A percentile compares a stretch with the other conserved stretches of the same genome.
Evolutionary conservation across 345 rosid genomes (phyloP).

Genomic region (Laguncularia racemosa): DNA sequence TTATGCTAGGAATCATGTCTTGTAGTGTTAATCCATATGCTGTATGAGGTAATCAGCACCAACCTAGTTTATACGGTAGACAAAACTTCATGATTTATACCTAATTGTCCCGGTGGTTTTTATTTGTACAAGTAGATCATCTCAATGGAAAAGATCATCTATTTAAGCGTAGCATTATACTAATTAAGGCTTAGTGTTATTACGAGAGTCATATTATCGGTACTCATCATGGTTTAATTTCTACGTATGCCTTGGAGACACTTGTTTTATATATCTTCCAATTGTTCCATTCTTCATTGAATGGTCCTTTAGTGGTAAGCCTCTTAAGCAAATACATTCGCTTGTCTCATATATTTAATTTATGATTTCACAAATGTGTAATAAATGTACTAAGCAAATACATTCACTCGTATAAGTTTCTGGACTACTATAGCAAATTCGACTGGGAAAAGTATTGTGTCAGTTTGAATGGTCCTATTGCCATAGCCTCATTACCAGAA

Average conservation of each 20-base stretch:
- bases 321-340: too few relatives aligned
- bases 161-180: slow-evolving; percentile 75
- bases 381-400: too few relatives aligned
- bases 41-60: too few relatives aligned
- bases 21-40: too few relatives aligned
- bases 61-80: slow-evolving; percentile 4
- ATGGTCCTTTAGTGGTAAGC: too few relatives aligned
- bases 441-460: slow-evolving; percentile 92
- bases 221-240: slow-evolving; percentile 92
- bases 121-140: slow-evolving; percentile 49
- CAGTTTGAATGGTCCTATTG: slow-evolving; percentile 69
- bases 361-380: too few relatives aligned
- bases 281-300: too few relatives aligned
- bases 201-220: slow-evolving; percentile 88
- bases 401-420: slow-evolving; percentile 63
- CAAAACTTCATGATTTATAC: too few relatives aligned
- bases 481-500: slow-evolving; percentile 56
- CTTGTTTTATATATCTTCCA: too few relatives aligned
- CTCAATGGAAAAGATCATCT: slow-evolving; percentile 70
- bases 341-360: too few relatives aligned
- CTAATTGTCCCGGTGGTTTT: slow-evolving; percentile 11
- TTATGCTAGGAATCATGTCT: too few relatives aligned
- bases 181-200: slow-evolving; percentile 91
- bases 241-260: too few relatives aligned
- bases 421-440: slow-evolving; percentile 92